Conservation (phyloP, 1,284 basidiomycete genomes). For the Tylopilus orsonianus region DNA sequence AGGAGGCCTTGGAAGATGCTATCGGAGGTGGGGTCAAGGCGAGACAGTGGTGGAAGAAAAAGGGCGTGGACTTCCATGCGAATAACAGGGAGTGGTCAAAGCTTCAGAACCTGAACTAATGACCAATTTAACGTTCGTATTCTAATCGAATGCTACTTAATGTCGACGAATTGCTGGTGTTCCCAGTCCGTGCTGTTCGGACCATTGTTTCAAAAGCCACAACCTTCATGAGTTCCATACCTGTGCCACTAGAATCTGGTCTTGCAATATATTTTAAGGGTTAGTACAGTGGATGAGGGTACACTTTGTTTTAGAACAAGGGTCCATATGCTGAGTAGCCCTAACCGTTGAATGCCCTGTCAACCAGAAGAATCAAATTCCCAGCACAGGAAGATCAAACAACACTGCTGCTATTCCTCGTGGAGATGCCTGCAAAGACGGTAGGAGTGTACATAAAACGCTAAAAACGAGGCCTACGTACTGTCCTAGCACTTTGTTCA, state of each 20-base stretch:
- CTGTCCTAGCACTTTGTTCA: constrained; percentile 82
- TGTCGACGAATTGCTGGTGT: no score
- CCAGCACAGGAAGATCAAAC: constrained; percentile 8
- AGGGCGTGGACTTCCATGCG: constrained; percentile 76
- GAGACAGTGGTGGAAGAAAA: constrained; percentile 73
- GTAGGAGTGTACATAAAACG: constrained; percentile 1
- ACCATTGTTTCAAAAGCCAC: no score
- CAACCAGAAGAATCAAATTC: neutral
- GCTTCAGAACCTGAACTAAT: constrained; percentile 65
- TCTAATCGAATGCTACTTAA: no score
- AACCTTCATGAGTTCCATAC: constrained; percentile 5
- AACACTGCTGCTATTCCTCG: constrained; percentile 18
- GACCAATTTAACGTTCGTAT: neutral
- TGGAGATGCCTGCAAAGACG: constrained; percentile 31
- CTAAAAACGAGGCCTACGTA: constrained; percentile 39
- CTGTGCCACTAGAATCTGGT: neutral
- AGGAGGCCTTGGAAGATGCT: constrained; percentile 82
- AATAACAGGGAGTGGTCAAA: constrained; percentile 84
- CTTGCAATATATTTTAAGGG: constrained; percentile 10
- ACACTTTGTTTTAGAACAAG: constrained; percentile 10
- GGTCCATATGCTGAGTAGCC: neutral
- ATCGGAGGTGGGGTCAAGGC: constrained; percentile 72
- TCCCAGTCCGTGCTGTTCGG: no score
- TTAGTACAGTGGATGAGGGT: constrained; percentile 13
- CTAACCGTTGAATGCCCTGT: neutral